Evolutionary conservation across 305 asterid species (phyloP), one percentile per base, ranked within the genome.

Genomic region (Andrographis paniculata): DNA sequence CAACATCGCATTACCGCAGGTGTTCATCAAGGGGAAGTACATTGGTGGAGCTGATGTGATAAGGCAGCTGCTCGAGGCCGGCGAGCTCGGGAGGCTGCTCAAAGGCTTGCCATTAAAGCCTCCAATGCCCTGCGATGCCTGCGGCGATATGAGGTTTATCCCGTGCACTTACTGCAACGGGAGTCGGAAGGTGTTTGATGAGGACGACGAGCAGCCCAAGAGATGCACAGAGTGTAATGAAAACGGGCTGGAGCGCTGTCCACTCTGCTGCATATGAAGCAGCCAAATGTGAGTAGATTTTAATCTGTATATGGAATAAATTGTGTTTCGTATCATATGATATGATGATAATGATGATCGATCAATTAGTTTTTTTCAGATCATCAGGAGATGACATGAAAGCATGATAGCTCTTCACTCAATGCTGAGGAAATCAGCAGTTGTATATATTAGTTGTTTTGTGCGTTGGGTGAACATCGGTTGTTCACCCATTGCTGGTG

Each of bases 161-260:
- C 94, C 95, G 0, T 87, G 97, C 62, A 45, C 76, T 23, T 66
- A 74, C 48, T 87, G 97, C 66, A 71, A 53, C 43, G 97, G 97
- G 14, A 84, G 97, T 52, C 69, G 82, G 20, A 87, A 77, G 70
- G 79, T 84, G 56, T 87, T 72, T 46, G 95, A 87, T 16, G 95
- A 87, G 64, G 94, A 72, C 33, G 94, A 79, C 9, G 84, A 68
- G 17, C 74, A 63, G 74, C 59, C 60, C 5, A 79, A 60, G 71
- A 72, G 94, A 70, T 87, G 97, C 59, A 46, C 56, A 0, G 80
- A 73, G 11, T 87, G 97, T 71, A 84, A 87, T 7, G 97, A 87
- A 53, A 84, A 87, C 39, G 97, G 97, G 40, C 71, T 87, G 19
- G 72, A 71, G 14, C 84, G 85, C 5, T 87, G 97, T 65, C 82